These are phyloP conservation scores for Aspergillus biplanus DNA, from an alignment of 495 filamentous ascomycete species.

Conservation along the genomic window DNA sequence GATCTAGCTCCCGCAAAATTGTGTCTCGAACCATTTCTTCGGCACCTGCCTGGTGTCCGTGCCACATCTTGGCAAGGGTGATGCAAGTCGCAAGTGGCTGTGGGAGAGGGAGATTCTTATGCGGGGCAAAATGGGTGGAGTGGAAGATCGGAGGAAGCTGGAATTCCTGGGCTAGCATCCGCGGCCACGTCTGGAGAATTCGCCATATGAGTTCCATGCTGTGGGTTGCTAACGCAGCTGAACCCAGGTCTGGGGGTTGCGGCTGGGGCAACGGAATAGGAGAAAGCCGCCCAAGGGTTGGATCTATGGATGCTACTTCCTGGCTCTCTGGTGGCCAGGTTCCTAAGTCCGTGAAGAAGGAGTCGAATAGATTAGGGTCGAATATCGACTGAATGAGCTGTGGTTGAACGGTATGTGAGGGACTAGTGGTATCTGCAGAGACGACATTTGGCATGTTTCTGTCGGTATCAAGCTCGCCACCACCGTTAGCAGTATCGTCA, in stretches of 20 bases:
- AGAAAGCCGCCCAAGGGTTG: background rate
- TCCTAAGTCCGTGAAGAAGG: no score
- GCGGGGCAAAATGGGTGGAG: conserved; percentile 23
- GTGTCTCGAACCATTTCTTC: conserved; percentile 33
- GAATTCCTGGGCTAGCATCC: conserved; percentile 40
- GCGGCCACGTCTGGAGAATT: conserved; percentile 40
- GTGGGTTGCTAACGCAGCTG: conserved; percentile 21
- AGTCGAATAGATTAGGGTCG: no score
- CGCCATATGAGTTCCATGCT: conserved; percentile 43
- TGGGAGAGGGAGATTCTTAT: conserved; percentile 22
- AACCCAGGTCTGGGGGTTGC: background rate
- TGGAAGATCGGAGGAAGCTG: conserved; percentile 42
- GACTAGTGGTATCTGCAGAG: background rate
- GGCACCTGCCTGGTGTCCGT: conserved; percentile 34
- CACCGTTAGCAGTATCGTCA: no score
- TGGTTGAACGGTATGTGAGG: no score
- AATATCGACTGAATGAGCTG: no score
- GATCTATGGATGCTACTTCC: no score
- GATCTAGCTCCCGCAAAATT: conserved; percentile 35
- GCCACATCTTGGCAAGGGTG: conserved; percentile 45
- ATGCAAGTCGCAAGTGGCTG: conserved; percentile 39
- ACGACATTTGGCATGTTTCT: conserved; percentile 1
- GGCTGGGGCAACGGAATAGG: background rate
- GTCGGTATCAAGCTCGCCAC: background rate
- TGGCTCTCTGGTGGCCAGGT: no score